phyloP scores from a whole-genome alignment of 192 early-diverging fungal genomes.

The Coemansia sp. region DNA sequence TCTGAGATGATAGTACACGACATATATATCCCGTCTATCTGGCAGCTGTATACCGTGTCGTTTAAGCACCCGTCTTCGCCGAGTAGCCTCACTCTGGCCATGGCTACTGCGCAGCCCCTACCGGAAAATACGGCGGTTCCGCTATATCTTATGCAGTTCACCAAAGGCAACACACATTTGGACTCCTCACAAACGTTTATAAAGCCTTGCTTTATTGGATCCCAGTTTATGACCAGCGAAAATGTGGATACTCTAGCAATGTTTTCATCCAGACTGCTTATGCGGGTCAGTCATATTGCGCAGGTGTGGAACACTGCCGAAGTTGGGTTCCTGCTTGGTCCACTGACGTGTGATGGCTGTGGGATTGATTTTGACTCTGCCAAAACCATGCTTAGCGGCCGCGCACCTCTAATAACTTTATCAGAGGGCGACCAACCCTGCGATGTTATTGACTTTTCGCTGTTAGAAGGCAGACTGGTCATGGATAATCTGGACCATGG shows the following conservation, averaged over 20 bases:
- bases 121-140: conserved; percentile 29
- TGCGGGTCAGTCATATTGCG: conserved; percentile 48
- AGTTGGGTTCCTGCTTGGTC: conserved; percentile 59
- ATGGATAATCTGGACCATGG: conserved; percentile 45
- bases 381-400: conserved; percentile 16
- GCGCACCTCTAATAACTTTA: conserved; percentile 3
- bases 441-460: neutral
- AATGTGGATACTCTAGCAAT: conserved; percentile 48
- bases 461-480: conserved; percentile 11
- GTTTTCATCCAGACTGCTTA: conserved; percentile 56
- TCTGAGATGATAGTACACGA: no score
- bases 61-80: conserved; percentile 25
- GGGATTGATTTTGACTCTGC: conserved; percentile 35
- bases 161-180: conserved; percentile 1
- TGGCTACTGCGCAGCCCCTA: conserved; percentile 21
- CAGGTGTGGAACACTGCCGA: conserved; percentile 53
- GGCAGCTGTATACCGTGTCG: conserved; percentile 27
- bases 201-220: conserved; percentile 14
- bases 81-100: conserved; percentile 1
- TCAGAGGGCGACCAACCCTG: neutral
- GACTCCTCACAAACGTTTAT: conserved; percentile 14
- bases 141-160: conserved; percentile 28
- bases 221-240: conserved; percentile 25
- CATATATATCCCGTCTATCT: conserved; percentile 16
- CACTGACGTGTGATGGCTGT: conserved; percentile 28